Evolutionary conservation across 306 rosid genomes (phyloP).

Genomic region (Trifolium pratense): DNA sequence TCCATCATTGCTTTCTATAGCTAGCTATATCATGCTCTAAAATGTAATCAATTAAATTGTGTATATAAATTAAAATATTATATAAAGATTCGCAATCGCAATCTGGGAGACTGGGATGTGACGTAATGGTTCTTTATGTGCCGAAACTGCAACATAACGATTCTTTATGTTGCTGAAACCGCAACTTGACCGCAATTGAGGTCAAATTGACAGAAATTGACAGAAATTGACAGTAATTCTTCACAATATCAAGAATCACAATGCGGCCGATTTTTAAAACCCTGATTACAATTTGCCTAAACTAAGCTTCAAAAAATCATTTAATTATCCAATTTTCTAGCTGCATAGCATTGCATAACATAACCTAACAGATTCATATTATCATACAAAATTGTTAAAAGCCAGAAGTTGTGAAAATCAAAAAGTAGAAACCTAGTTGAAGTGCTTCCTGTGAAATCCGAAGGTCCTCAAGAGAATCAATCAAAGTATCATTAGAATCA

Average conservation of each 20-base stretch:
- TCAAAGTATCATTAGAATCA: constrained; percentile 43
- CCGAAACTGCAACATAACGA: background rate
- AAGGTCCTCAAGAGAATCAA: constrained; percentile 59
- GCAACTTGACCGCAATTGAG: background rate
- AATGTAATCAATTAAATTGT: background rate
- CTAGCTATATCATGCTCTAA: background rate
- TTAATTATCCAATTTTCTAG: background rate
- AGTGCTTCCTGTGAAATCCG: constrained; percentile 74
- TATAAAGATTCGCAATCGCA: background rate
- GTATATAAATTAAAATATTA: background rate
- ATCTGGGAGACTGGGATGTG: background rate
- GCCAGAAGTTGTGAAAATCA: background rate
- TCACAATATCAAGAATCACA: background rate
- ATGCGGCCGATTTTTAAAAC: background rate
- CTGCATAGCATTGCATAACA: background rate
- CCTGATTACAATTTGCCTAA: background rate
- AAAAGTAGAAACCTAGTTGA: constrained; percentile 61
- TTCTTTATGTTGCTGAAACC: background rate
- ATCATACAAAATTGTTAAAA: background rate
- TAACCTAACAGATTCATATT: too few relatives aligned
- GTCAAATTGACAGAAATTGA: background rate
- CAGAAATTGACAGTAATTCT: background rate
- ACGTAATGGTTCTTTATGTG: background rate
- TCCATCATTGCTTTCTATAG: background rate
- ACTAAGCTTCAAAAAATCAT: background rate